Evolutionary conservation across 805 yeast genomes (phyloP).

Genomic region (Lipomyces kockii): DNA sequence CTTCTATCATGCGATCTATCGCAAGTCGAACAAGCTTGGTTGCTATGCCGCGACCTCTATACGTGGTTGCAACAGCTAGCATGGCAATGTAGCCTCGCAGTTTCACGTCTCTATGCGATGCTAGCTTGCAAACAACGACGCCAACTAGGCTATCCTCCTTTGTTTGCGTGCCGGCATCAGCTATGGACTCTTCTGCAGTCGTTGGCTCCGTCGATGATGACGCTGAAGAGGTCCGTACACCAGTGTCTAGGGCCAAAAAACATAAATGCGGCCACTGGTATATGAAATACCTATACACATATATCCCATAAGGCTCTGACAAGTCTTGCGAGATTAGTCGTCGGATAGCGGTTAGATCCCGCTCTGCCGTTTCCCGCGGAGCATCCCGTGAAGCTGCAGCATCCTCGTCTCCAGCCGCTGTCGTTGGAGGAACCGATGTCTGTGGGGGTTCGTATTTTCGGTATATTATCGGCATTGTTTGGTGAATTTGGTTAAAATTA

Average conservation of each 20-base stretch:
- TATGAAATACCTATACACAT: slow-evolving; percentile 87
- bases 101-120: slow-evolving; percentile 72
- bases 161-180: slow-evolving; percentile 46
- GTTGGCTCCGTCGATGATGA: background rate
- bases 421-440: background rate
- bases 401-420: background rate
- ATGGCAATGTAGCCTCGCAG: slow-evolving; percentile 93
- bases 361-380: slow-evolving; percentile 36
- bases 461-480: slow-evolving; percentile 15
- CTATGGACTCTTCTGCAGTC: slow-evolving; percentile 34
- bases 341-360: slow-evolving; percentile 45
- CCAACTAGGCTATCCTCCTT: slow-evolving; percentile 52
- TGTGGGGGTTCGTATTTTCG: slow-evolving; percentile 21
- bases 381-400: background rate
- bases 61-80: slow-evolving; percentile 78
- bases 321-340: slow-evolving; percentile 70
- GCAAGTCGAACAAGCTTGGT: slow-evolving; percentile 66
- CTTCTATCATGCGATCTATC: slow-evolving; percentile 65
- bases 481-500: background rate
- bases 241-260: slow-evolving; percentile 50
- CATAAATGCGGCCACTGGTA: slow-evolving; percentile 91
- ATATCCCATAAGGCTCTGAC: slow-evolving; percentile 92
- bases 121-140: slow-evolving; percentile 80
- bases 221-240: slow-evolving; percentile 36
- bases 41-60: slow-evolving; percentile 83